Evolutionary conservation across 2,329 filamentous ascomycete species (phyloP).

Genomic region (Plectosphaerella plurivora): DNA sequence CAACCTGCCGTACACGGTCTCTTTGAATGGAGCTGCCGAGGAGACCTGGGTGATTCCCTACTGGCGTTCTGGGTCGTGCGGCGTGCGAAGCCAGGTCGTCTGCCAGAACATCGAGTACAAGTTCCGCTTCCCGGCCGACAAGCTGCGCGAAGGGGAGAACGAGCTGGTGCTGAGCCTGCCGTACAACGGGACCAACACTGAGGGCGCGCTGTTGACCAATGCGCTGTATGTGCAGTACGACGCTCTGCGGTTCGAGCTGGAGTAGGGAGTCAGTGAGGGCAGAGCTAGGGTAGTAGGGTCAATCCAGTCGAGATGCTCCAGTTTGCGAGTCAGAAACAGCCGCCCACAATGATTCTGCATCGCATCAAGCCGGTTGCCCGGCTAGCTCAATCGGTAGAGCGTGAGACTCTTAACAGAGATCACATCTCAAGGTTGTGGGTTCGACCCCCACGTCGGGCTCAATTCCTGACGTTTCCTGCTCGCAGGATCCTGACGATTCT

Average conservation of each 20-base stretch:
- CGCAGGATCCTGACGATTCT: no score
- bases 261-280: constrained; percentile 15
- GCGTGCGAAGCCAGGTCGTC: constrained; percentile 52
- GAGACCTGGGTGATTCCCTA: constrained; percentile 54
- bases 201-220: constrained; percentile 50
- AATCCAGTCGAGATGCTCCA: no score
- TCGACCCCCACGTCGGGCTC: constrained; percentile 27
- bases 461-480: constrained; percentile 1
- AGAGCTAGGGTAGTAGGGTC: no score
- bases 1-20: constrained; percentile 43
- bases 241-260: constrained; percentile 55
- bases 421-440: constrained; percentile 52
- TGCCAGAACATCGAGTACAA: constrained; percentile 60
- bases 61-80: constrained; percentile 43
- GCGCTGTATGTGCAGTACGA: constrained; percentile 63
- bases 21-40: constrained; percentile 33
- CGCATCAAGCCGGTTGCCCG: constrained; percentile 41
- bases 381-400: constrained; percentile 69
- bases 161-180: constrained; percentile 54
- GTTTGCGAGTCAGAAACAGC: no score
- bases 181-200: constrained; percentile 53
- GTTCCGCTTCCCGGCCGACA: constrained; percentile 47
- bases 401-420: constrained; percentile 36
- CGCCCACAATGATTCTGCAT: constrained; percentile 17
- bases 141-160: constrained; percentile 49